A percentile compares a stretch with the other conserved stretches of the same genome.
Conservation (phyloP, 2,329 filamentous ascomycete genomes). For the Thelonectria olida region DNA sequence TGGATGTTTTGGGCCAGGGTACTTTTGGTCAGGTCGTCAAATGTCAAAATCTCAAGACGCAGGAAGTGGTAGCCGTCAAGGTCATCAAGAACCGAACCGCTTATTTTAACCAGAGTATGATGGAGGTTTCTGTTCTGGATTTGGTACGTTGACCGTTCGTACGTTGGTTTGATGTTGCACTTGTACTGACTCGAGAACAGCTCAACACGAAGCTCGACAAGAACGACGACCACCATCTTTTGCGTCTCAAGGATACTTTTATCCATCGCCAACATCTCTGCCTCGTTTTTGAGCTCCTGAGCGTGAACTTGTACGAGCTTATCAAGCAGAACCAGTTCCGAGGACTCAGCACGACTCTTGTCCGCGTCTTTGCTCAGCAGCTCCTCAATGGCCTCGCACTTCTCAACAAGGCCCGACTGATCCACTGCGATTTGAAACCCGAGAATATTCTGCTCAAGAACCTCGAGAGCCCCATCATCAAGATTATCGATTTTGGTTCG, state of each 20-base stretch:
- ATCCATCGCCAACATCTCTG: slow-evolving; percentile 98
- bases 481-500: slow-evolving; percentile 99
- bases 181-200: slow-evolving; percentile 54
- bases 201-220: slow-evolving; percentile 99
- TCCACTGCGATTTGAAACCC: slow-evolving; percentile 97
- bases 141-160: slow-evolving; percentile 66
- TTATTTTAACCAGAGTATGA: slow-evolving; percentile 99
- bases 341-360: slow-evolving; percentile 93
- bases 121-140: slow-evolving; percentile 98
- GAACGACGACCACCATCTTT: slow-evolving; percentile 96
- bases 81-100: slow-evolving; percentile 99
- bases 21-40: slow-evolving; percentile 99
- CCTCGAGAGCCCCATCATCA: slow-evolving; percentile 98
- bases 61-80: slow-evolving; percentile 98
- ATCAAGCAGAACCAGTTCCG: slow-evolving; percentile 99
- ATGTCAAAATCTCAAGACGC: slow-evolving; percentile 97
- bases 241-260: slow-evolving; percentile 96
- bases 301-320: slow-evolving; percentile 96
- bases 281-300: slow-evolving; percentile 93
- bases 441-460: slow-evolving; percentile 99
- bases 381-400: slow-evolving; percentile 90
- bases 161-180: background rate
- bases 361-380: slow-evolving; percentile 97
- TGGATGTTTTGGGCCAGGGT: slow-evolving; percentile 95
- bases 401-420: slow-evolving; percentile 94